Percentiles rank a stretch among this genome's conserved stretches.
phyloP scores from a whole-genome alignment of 2,329 filamentous ascomycete species.

The Ceratocystis albifundus region DNA sequence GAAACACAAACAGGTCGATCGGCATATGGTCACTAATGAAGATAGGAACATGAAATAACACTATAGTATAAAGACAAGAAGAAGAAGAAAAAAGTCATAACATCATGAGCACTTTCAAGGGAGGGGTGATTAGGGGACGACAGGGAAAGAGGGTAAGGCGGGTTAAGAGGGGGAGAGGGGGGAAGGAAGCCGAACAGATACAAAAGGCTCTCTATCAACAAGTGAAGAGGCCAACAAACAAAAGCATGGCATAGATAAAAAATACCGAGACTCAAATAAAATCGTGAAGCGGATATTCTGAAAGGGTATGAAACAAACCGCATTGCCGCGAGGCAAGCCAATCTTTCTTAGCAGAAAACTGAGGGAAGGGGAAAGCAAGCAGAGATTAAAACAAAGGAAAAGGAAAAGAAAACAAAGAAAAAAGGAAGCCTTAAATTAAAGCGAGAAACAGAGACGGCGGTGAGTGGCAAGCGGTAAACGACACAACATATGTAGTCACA shows the following conservation, averaged over 20 bases:
- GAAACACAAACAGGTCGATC: neutral
- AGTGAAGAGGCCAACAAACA: slow-evolving; percentile 10
- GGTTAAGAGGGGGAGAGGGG: neutral
- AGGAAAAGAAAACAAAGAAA: neutral
- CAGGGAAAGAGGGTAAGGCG: neutral
- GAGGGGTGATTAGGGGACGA: neutral
- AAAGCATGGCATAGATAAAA: slow-evolving; percentile 3
- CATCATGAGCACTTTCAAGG: slow-evolving; percentile 14
- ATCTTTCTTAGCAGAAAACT: slow-evolving; percentile 13
- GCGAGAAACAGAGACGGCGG: neutral
- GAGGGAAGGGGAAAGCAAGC: slow-evolving; percentile 2
- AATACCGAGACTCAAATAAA: slow-evolving; percentile 4
- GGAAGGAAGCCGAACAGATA: slow-evolving; percentile 2
- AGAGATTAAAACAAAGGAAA: neutral
- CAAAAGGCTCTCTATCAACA: slow-evolving; percentile 5
- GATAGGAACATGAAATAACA: neutral
- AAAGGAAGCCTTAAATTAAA: too few species aligned
- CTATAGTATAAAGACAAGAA: slow-evolving; percentile 9
- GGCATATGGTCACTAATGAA: neutral
- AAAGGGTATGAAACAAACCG: slow-evolving; percentile 12
- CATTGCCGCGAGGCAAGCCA: slow-evolving; percentile 13
- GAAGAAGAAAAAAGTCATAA: slow-evolving; percentile 17
- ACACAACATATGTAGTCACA: neutral
- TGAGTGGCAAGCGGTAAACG: too few species aligned
- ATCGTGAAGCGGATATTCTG: slow-evolving; percentile 16